These are phyloP conservation scores for Penicillium sp. DNA, from an alignment of 2,329 filamentous ascomycete species.

Conservation along the genomic window DNA sequence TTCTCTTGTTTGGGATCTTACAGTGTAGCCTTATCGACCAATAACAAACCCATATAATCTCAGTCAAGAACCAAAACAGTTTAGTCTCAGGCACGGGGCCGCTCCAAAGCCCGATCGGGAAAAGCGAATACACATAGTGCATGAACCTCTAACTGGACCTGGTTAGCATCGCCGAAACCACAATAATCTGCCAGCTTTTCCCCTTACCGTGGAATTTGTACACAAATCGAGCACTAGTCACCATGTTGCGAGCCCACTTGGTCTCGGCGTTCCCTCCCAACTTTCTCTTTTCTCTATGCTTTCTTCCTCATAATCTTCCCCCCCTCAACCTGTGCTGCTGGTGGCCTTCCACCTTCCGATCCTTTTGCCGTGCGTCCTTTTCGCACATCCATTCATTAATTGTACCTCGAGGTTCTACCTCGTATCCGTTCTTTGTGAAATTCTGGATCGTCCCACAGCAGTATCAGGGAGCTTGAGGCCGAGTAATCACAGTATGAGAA, in stretches of 20 bases:
- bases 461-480: slow-evolving; percentile 1
- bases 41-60: background rate
- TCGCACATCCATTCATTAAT: slow-evolving; percentile 29
- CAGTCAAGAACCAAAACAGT: background rate
- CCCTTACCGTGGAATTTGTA: slow-evolving; percentile 14
- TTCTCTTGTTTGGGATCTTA: slow-evolving; percentile 1
- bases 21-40: slow-evolving; percentile 4
- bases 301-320: slow-evolving; percentile 1
- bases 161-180: slow-evolving; percentile 10
- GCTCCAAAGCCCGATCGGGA: slow-evolving; percentile 1
- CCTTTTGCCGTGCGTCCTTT: slow-evolving; percentile 24
- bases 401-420: slow-evolving; percentile 19
- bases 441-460: slow-evolving; percentile 2
- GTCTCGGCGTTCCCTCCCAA: slow-evolving; percentile 4
- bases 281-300: slow-evolving; percentile 5
- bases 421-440: slow-evolving; percentile 16
- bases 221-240: slow-evolving; percentile 12
- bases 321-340: slow-evolving; percentile 12
- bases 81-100: slow-evolving; percentile 17
- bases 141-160: slow-evolving; percentile 1
- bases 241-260: slow-evolving; percentile 11
- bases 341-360: slow-evolving; percentile 18
- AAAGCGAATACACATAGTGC: background rate
- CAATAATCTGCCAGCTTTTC: slow-evolving; percentile 10
- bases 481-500: slow-evolving; percentile 24